These are phyloP conservation scores for Lodderomyces oxycetoniae DNA, from an alignment of 1,139 yeast species.

Conservation along the genomic window DNA sequence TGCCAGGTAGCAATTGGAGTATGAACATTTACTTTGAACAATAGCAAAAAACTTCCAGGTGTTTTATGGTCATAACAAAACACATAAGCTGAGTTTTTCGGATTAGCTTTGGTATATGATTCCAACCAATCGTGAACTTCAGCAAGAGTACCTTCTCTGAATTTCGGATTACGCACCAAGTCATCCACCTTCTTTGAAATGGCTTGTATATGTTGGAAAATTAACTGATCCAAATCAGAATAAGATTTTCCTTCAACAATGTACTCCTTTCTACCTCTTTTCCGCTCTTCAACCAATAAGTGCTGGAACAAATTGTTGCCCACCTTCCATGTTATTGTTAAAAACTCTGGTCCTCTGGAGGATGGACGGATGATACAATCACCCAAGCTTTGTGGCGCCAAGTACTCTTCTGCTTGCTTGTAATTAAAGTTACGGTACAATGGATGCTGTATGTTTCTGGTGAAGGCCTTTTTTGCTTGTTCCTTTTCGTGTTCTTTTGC, in stretches of 20 bases:
- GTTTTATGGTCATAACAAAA: constrained; percentile 87
- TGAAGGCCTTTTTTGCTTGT: constrained; percentile 49
- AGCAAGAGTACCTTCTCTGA: constrained; percentile 72
- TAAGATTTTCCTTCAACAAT: constrained; percentile 67
- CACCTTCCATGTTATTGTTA: constrained; percentile 95
- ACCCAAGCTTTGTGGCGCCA: constrained; percentile 87
- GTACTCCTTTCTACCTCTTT: constrained; percentile 49
- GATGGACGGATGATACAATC: constrained; percentile 94
- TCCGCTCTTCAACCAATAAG: constrained; percentile 75
- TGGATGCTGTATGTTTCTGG: constrained; percentile 88
- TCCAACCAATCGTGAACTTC: constrained; percentile 87
- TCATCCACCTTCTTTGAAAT: constrained; percentile 81
- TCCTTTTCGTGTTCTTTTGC: constrained; percentile 54
- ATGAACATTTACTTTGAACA: constrained; percentile 72
- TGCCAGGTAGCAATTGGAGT: constrained; percentile 83
- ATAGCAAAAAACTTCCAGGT: constrained; percentile 86
- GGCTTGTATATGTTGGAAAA: constrained; percentile 82
- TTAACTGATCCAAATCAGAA: constrained; percentile 88
- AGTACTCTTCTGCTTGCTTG: constrained; percentile 86
- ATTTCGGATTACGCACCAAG: constrained; percentile 82
- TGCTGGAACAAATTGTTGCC: constrained; percentile 90
- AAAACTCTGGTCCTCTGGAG: constrained; percentile 79
- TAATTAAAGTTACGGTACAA: constrained; percentile 79
- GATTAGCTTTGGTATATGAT: constrained; percentile 86
- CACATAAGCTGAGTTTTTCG: constrained; percentile 84